Base-by-base conservation (phyloP, 2,329 filamentous ascomycete species). In the Fusarium xyrophilum region DNA sequence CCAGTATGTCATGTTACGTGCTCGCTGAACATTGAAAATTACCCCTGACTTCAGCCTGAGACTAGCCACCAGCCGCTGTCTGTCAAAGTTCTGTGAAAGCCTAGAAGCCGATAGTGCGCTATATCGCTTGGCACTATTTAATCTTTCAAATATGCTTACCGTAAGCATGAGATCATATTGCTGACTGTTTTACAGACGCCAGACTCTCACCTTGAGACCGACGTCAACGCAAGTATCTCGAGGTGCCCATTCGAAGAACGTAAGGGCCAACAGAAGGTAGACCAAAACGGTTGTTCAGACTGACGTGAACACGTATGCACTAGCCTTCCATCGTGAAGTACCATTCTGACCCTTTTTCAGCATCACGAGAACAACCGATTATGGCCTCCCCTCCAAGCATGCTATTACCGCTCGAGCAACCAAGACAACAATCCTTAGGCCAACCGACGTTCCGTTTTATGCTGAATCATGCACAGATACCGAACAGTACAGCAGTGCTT, bases 301-400 rank as follows among this genome's bases (percentile, higher is more conserved):
- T 25, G 28, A 44, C 1, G 28, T 33, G 1, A 53, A 30, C 3
- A 53, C 28, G 36, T 27, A 53, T 3, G 38, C 44, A 28, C 1
- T 13, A 0, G 0, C 17, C 9, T 38, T 3, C 2, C 0, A 28
- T 21, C 0, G 2, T 14, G 8, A 13, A 28, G 4, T 10, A 1
- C 0, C 11, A 30, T 21, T 4, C 48, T 33, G 1, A 25, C 36
- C 3, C 5, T 35, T 3, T 2, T 7, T 14, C 7, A 55, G 36
- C 5, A 11, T 27, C 0, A 55, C 46, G 9, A 8, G 43, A 13
- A 58, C 48, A 32, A 27, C 28, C 2, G 36, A 58, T 14, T 58
- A 19, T 6, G 40, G 48, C 10, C 40, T 43, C 3, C 15, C 33
- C 1, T 21, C n/a, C 1, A 58, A 23, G 12, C 48, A 48, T 3